Evolutionary conservation across 2,329 filamentous ascomycete genomes (phyloP), one percentile per base, ranked within the genome.

Genomic region (Sporothrix brunneoviolacea): DNA sequence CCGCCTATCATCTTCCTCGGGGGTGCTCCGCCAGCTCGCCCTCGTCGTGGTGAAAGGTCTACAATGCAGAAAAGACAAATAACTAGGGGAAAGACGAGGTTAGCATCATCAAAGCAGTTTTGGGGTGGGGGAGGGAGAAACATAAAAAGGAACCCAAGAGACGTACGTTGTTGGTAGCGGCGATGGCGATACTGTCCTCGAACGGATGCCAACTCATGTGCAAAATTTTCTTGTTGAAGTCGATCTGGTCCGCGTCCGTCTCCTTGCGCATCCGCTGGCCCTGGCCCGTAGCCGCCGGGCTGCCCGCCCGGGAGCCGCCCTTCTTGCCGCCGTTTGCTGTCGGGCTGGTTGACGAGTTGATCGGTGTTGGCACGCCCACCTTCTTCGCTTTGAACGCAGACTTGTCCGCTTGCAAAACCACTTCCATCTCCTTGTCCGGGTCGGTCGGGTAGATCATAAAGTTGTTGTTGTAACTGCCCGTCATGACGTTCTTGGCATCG

Each of bases 131-230:
- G n/a, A n/a, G n/a, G n/a, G n/a, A n/a, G n/a, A 49, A 6, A 16
- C 18, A 15, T 8, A 36, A 12, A 22, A 3, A 9, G 9, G 13
- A 40, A 36, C 30, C 13, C 9, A 12, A 37, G n/a, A n/a, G 8
- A 76, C 91, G 86, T 73, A 97, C 93, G 72, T 98, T 98, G 77
- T 98, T 98, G 58, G 93, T 98, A 54, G 93, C 93, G 60, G 93
- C 93, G 75, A 98, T 98, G 52, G 93, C 93, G 72, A 98, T 98
- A 73, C 91, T 97, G 73, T 98, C 91, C 72, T 98, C 93, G 63
- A 94, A 96, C 43, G 93, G 93, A 82, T 98, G 93, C 93, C 93
- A 98, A 73, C 91, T 97, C 93, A 98, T 98, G 69, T 98, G 93
- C 65, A 98, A 69, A 62, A 98, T 98, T 81, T 98, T 98, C 81